Evolutionary conservation across 108 stramenopile genomes (phyloP), one percentile per base, ranked within the genome.

Genomic region (Skeletonema costatum): DNA sequence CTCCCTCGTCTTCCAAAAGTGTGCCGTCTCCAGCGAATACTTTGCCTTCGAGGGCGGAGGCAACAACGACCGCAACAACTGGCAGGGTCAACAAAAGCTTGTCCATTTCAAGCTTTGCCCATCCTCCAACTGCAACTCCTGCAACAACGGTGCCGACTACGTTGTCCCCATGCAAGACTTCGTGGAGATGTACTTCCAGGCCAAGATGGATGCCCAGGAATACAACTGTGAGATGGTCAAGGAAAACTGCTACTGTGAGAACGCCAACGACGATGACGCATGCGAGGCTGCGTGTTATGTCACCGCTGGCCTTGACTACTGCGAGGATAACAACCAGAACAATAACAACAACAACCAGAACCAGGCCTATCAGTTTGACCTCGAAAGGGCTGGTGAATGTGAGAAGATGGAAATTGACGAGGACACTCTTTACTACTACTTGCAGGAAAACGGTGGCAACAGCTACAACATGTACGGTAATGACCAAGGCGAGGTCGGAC

Each of bases 21-120:
- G 25, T 66, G 65, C 16, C 5, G 25, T 46, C 25, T 50, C 21
- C 19, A 14, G 5, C 14, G 48, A 51, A 7, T 51, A 19, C 50
- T 51, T 51, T 48, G 44, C 65, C 48, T 66, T 51, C 12, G 65
- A 66, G 44, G 65, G 65, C 8, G 65, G 25, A 25, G 25, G 5
- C 1, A 14, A 42, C 14, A 6, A 17, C n/a, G 17, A 51, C 50
- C 50, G 17, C 5, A 51, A 51, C 17, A 17, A 17, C 50, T 51
- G 17, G 46, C 44, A 66, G 65, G 12, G 1, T 5, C 44, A 41
- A 3, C 63, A 77, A 42, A 36, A 30, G 29, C 77, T 85, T 25
- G 85, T 82, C 31, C 77, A 82, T 41, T 85, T 85, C 68, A 77
- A 73, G 59, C 80, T 85, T 32, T 85, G 85, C 29, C 85, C 85